phyloP scores from a whole-genome alignment of 495 filamentous ascomycete genomes.

The Schizothecium vesticola region DNA sequence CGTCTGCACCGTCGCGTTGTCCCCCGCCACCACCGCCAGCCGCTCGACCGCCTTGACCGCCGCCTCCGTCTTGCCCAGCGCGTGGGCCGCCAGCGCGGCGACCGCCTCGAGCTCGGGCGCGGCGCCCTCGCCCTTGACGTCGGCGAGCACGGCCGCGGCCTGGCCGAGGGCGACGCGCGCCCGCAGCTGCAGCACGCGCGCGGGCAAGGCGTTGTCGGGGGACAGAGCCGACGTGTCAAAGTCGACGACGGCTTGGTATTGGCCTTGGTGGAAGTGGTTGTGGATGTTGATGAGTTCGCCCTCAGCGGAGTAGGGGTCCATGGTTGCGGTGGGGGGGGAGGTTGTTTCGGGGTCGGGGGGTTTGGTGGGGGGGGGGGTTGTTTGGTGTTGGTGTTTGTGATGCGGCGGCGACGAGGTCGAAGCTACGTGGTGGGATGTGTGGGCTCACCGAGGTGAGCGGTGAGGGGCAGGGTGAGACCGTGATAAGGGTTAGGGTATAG shows the following conservation, averaged over 20 bases:
- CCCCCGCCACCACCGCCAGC: conserved; percentile 57
- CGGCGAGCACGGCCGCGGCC: conserved; percentile 61
- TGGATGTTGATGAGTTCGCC: conserved; percentile 95
- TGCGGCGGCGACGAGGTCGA: neutral
- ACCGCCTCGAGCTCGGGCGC: conserved; percentile 75
- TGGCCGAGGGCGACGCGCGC: conserved; percentile 77
- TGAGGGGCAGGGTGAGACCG: neutral
- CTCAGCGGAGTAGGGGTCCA: conserved; percentile 89
- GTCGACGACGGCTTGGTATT: conserved; percentile 76
- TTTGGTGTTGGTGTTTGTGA: neutral
- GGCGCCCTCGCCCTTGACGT: conserved; percentile 54
- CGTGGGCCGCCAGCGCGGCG: conserved; percentile 67
- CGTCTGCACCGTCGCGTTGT: conserved; percentile 78
- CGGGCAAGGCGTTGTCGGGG: conserved; percentile 66
- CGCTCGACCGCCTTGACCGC: conserved; percentile 60
- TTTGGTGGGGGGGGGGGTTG: neutral
- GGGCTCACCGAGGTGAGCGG: conserved; percentile 19
- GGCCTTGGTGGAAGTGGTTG: conserved; percentile 90
- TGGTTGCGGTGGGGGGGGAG: conserved; percentile 8
- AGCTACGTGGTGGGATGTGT: conserved; percentile 12
- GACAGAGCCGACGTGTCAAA: conserved; percentile 73
- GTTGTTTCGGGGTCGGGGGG: neutral
- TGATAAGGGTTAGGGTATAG: conserved; percentile 5
- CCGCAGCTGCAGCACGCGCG: conserved; percentile 74
- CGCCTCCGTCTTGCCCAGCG: conserved; percentile 51